These are phyloP conservation scores for Pichia deserticola DNA, from an alignment of 805 yeast species.

Conservation along the genomic window DNA sequence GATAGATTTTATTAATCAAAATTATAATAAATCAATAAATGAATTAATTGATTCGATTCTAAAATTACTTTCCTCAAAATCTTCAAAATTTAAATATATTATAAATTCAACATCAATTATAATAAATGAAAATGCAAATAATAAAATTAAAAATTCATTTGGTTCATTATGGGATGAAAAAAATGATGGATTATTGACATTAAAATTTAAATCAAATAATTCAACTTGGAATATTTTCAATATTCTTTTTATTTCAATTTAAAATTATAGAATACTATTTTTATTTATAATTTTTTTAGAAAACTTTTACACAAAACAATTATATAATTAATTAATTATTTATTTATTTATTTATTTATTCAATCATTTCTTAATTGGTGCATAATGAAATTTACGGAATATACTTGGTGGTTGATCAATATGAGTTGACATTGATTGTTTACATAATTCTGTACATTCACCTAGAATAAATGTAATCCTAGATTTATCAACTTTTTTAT, in stretches of 20 bases:
- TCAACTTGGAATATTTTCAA: slow-evolving; percentile 11
- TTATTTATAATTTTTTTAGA: no score
- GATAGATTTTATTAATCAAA: slow-evolving; percentile 6
- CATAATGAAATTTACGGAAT: slow-evolving; percentile 10
- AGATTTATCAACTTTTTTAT: slow-evolving; percentile 25
- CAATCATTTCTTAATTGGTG: neutral
- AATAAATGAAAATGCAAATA: slow-evolving; percentile 18
- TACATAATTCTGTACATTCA: slow-evolving; percentile 17
- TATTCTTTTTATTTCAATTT: slow-evolving; percentile 4
- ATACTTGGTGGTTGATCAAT: slow-evolving; percentile 2
- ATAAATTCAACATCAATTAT: slow-evolving; percentile 36
- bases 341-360: neutral
- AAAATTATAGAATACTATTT: no score
- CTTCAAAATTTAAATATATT: slow-evolving; percentile 52
- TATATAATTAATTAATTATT: neutral
- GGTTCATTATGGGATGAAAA: slow-evolving; percentile 52
- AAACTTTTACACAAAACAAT: no score
- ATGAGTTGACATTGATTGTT: slow-evolving; percentile 3
- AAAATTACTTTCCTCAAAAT: slow-evolving; percentile 31
- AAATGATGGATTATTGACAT: slow-evolving; percentile 45
- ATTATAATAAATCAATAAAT: slow-evolving; percentile 7
- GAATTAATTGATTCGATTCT: slow-evolving; percentile 29
- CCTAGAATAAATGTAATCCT: slow-evolving; percentile 17
- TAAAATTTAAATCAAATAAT: slow-evolving; percentile 24
- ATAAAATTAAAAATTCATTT: slow-evolving; percentile 30